phyloP scores from a whole-genome alignment of 495 filamentous ascomycete genomes.

The Aspergillus haitiensis region DNA sequence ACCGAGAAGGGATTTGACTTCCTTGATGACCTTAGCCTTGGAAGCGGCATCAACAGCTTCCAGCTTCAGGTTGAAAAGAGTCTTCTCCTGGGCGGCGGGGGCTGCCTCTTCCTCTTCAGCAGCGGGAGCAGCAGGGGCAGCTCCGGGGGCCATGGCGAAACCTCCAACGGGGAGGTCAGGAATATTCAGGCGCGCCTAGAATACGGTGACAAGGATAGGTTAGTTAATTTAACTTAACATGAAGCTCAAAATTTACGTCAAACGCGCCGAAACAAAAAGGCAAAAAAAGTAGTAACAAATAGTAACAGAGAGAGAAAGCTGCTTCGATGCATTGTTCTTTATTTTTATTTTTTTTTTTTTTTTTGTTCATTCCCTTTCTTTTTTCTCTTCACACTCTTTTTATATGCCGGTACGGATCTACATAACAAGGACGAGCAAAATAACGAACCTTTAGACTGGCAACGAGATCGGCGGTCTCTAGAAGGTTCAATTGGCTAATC shows the following conservation, averaged over 20 bases:
- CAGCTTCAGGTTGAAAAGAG: conserved; percentile 93
- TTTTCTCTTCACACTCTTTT: not conserved
- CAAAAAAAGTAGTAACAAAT: too few species aligned
- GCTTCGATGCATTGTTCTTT: too few species aligned
- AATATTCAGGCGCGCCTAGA: conserved; percentile 90
- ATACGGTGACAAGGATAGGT: conserved; percentile 6
- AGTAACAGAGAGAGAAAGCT: too few species aligned
- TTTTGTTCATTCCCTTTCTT: too few species aligned
- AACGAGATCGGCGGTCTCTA: conserved; percentile 96
- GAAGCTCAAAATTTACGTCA: not conserved
- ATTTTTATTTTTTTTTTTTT: too few species aligned
- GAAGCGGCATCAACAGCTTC: conserved; percentile 79
- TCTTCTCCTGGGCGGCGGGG: conserved; percentile 87
- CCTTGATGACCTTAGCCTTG: conserved; percentile 99
- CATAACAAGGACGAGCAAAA: conserved; percentile 3
- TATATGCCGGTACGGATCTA: not conserved
- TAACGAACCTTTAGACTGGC: conserved; percentile 78
- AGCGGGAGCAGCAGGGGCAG: conserved; percentile 61
- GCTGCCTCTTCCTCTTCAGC: conserved; percentile 83
- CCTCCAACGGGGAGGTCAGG: conserved; percentile 94
- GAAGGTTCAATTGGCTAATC: conserved; percentile 93
- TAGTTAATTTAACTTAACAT: not conserved
- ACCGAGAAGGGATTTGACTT: conserved; percentile 94
- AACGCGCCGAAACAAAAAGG: not conserved
- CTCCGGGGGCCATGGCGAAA: conserved; percentile 66